Evolutionary conservation across 345 rosid species (phyloP).

Genomic region (Melaleuca alternifolia): DNA sequence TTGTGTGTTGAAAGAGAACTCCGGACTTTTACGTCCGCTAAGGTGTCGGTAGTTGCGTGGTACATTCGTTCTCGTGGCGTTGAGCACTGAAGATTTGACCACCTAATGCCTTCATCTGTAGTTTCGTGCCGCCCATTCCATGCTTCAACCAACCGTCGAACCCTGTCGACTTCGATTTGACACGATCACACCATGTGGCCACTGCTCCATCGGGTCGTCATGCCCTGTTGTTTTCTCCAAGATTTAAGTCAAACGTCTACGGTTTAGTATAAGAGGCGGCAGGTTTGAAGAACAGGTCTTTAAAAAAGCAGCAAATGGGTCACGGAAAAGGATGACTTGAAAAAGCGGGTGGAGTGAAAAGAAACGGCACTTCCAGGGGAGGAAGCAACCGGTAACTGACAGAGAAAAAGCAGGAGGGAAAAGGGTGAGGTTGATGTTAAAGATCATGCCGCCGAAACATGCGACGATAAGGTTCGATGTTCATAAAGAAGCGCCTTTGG

Average conservation of each 20-base stretch:
- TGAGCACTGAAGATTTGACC: background rate
- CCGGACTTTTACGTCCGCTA: too few relatives aligned
- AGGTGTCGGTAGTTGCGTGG: background rate
- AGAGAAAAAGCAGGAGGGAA: background rate
- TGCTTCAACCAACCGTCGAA: background rate
- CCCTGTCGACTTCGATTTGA: background rate
- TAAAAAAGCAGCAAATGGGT: background rate
- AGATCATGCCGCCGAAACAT: background rate
- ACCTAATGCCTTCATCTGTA: background rate
- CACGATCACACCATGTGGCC: background rate
- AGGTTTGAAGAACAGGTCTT: background rate
- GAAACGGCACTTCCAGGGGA: background rate
- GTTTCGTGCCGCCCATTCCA: background rate
- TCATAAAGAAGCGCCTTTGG: background rate
- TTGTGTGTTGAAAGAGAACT: background rate
- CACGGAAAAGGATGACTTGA: background rate
- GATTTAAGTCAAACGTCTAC: background rate
- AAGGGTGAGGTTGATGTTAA: background rate
- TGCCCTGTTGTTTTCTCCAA: background rate
- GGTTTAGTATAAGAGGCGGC: background rate
- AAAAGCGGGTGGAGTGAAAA: background rate
- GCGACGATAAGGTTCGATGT: background rate
- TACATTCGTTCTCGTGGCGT: background rate
- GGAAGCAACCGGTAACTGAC: background rate
- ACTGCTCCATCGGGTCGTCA: background rate